phyloP scores from a whole-genome alignment of 2,329 filamentous ascomycete genomes.

The Graphiopsis chlorocephala region DNA sequence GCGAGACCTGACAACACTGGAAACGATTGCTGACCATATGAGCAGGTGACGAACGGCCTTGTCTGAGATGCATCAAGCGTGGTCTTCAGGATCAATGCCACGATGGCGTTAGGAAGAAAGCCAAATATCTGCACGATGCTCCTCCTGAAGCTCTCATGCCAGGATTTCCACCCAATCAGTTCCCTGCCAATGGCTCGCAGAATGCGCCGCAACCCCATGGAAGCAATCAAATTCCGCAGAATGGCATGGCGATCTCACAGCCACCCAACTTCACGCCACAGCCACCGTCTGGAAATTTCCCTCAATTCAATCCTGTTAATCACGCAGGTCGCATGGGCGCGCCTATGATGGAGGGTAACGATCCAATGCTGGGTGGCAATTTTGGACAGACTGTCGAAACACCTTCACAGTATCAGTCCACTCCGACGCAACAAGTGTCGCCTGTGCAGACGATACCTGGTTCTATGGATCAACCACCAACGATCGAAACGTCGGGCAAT shows the following conservation, averaged over 20 bases:
- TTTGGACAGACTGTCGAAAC: constrained; percentile 49
- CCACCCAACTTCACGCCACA: constrained; percentile 46
- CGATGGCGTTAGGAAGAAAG: constrained; percentile 96
- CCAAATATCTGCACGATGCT: constrained; percentile 96
- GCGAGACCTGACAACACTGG: constrained; percentile 3
- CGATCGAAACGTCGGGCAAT: constrained; percentile 35
- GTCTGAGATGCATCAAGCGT: constrained; percentile 89
- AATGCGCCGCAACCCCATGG: background rate
- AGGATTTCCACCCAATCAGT: constrained; percentile 70
- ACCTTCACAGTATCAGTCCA: constrained; percentile 68
- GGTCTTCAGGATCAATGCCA: constrained; percentile 88
- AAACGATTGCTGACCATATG: constrained; percentile 28
- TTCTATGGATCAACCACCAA: constrained; percentile 39
- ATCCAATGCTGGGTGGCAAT: constrained; percentile 14
- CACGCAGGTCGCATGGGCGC: constrained; percentile 39
- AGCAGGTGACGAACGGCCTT: constrained; percentile 89
- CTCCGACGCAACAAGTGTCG: constrained; percentile 49
- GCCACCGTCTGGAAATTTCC: constrained; percentile 38
- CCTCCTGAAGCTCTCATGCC: constrained; percentile 84
- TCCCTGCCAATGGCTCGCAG: constrained; percentile 17
- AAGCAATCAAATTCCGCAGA: constrained; percentile 12
- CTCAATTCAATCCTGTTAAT: constrained; percentile 34
- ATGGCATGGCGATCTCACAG: constrained; percentile 27
- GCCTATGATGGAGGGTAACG: constrained; percentile 40
- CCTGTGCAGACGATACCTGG: constrained; percentile 44